phyloP scores from a whole-genome alignment of 495 filamentous ascomycete genomes.

The Stereocaulon alpinum region DNA sequence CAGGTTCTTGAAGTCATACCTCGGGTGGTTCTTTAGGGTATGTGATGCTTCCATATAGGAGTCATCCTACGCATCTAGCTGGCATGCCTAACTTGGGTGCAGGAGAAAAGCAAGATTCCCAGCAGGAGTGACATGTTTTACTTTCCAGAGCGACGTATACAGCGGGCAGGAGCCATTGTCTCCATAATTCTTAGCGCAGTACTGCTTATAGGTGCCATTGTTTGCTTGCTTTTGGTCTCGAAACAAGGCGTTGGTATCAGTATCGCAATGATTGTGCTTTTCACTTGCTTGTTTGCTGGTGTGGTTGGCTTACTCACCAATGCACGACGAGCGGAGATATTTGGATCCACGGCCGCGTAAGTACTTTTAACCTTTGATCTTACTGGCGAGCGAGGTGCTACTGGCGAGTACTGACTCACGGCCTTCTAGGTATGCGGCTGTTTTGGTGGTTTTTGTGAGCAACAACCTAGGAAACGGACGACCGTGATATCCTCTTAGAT shows the following conservation, averaged over 20 bases:
- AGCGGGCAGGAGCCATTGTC: constrained; percentile 13
- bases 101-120: not conserved
- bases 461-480: constrained; percentile 1
- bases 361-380: not conserved
- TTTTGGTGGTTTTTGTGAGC: constrained; percentile 23
- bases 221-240: constrained; percentile 16
- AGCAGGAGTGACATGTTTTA: constrained; percentile 9
- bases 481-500: not conserved
- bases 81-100: not conserved
- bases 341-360: constrained; percentile 27
- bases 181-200: constrained; percentile 20
- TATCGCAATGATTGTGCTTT: constrained; percentile 25
- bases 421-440: constrained; percentile 20
- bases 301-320: constrained; percentile 28
- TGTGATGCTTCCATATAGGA: not conserved
- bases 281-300: constrained; percentile 25
- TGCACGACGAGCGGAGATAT: constrained; percentile 27
- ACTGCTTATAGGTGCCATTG: constrained; percentile 26
- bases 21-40: constrained; percentile 14
- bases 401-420: not conserved
- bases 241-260: constrained; percentile 4
- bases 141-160: constrained; percentile 12
- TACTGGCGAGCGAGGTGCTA: not conserved
- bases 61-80: not conserved
- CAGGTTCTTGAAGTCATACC: constrained; percentile 12